A percentile compares a stretch with the other conserved stretches of the same genome.
phyloP scores from a whole-genome alignment of 306 rosid genomes.

The Astragalus glycyphyllos region DNA sequence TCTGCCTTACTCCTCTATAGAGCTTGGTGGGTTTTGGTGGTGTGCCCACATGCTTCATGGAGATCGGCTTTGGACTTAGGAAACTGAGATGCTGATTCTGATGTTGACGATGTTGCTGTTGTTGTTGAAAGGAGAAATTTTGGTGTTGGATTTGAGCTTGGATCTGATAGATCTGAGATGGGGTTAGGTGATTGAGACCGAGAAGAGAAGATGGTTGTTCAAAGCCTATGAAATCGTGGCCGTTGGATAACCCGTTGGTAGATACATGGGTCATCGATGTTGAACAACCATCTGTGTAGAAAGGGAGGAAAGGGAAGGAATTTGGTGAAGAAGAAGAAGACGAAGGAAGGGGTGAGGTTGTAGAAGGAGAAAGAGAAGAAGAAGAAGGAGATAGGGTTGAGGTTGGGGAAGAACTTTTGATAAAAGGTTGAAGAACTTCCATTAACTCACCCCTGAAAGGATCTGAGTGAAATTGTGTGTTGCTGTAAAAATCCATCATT shows the following conservation, averaged over 20 bases:
- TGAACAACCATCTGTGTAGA: slow-evolving; percentile 47
- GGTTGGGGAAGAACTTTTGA: slow-evolving; percentile 72
- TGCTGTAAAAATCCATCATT: slow-evolving; percentile 71
- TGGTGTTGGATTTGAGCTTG: slow-evolving; percentile 67
- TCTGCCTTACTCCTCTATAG: slow-evolving; percentile 90
- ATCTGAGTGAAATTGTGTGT: slow-evolving; percentile 60
- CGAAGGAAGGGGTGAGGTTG: background rate
- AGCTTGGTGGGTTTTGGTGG: slow-evolving; percentile 80
- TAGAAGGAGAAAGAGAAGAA: background rate
- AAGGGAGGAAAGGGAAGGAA: slow-evolving; percentile 22
- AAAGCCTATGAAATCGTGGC: slow-evolving; percentile 49
- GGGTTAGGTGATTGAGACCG: slow-evolving; percentile 70
- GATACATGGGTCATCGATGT: slow-evolving; percentile 50
- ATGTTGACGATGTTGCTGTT: background rate
- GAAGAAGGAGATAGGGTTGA: slow-evolving; percentile 28
- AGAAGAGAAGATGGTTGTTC: slow-evolving; percentile 51
- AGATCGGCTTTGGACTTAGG: slow-evolving; percentile 63
- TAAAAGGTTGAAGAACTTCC: slow-evolving; percentile 99
- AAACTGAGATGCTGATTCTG: slow-evolving; percentile 44
- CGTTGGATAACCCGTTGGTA: slow-evolving; percentile 51
- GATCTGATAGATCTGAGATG: slow-evolving; percentile 76
- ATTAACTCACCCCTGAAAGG: slow-evolving; percentile 82
- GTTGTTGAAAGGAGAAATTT: slow-evolving; percentile 30
- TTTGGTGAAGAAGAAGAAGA: slow-evolving; percentile 40
- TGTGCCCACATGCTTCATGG: slow-evolving; percentile 72